Percentiles rank a stretch among this genome's conserved stretches.
These are phyloP conservation scores for Paramecium sonneborni DNA, from an alignment of 73 alveolate species.

Conservation along the genomic window DNA sequence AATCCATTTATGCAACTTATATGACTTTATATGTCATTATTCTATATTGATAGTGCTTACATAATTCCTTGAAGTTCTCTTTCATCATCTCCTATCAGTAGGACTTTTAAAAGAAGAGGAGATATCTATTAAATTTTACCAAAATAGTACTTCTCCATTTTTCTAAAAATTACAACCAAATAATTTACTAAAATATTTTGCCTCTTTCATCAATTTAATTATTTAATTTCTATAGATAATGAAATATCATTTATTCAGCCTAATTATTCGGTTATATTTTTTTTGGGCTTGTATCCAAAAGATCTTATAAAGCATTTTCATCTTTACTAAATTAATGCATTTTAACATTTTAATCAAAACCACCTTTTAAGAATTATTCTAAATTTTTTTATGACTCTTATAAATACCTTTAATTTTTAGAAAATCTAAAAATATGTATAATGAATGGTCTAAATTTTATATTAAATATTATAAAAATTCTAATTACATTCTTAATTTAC, in stretches of 20 bases:
- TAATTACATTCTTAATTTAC: not conserved
- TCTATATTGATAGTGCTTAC: not conserved
- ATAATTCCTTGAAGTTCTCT: not conserved
- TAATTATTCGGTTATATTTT: conserved; percentile 29
- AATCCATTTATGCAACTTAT: conserved; percentile 5
- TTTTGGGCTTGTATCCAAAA: not conserved
- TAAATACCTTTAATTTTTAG: conserved; percentile 9
- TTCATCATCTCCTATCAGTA: conserved; percentile 38
- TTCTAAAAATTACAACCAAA: not conserved
- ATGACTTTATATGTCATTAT: not conserved
- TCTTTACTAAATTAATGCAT: conserved; percentile 31
- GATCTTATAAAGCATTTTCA: not conserved
- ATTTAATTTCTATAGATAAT: conserved; percentile 3
- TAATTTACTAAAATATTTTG: conserved; percentile 21
- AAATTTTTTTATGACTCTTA: not conserved
- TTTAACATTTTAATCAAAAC: conserved; percentile 30
- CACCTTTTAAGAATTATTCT: conserved; percentile 25
- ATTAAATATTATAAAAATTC: not conserved
- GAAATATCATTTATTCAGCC: conserved; percentile 12
- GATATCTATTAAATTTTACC: not conserved
- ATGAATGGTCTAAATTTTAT: not conserved
- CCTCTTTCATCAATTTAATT: not conserved
- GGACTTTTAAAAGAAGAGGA: not conserved
- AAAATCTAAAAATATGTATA: not conserved
- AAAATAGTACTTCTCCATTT: conserved; percentile 39